Percentiles rank a stretch among this genome's conserved stretches.
phyloP scores from a whole-genome alignment of 169 alveolate species.

The Neospora caninum region DNA sequence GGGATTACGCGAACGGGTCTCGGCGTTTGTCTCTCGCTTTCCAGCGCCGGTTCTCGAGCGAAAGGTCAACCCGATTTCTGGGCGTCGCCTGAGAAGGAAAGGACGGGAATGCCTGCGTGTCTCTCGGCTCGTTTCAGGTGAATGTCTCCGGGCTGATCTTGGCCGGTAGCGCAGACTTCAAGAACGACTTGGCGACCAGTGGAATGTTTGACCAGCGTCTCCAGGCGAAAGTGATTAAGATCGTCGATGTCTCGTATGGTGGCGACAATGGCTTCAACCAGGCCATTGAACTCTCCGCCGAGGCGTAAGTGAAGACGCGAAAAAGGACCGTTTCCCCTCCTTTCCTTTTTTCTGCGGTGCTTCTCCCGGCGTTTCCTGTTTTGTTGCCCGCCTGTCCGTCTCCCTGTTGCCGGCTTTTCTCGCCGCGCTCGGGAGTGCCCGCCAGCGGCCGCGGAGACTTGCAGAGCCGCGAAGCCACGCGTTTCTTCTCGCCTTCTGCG shows the following conservation, averaged over 20 bases:
- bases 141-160: conserved; percentile 89
- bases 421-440: too few species aligned
- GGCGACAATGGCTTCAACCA: conserved; percentile 99
- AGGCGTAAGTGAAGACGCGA: conserved; percentile 41
- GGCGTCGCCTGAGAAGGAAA: neutral
- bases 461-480: too few species aligned
- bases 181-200: conserved; percentile 91
- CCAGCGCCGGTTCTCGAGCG: too few species aligned
- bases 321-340: too few species aligned
- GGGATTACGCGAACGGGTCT: too few species aligned
- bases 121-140: conserved; percentile 59
- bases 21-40: too few species aligned
- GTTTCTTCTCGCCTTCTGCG: too few species aligned
- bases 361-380: too few species aligned
- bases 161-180: conserved; percentile 99
- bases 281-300: conserved; percentile 87
- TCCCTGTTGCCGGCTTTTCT: too few species aligned
- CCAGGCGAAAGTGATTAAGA: conserved; percentile 90
- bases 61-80: neutral
- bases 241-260: conserved; percentile 99
- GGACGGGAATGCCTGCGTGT: neutral
- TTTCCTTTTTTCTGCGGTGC: too few species aligned
- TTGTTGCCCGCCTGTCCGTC: too few species aligned
- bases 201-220: conserved; percentile 97
- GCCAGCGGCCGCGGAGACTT: too few species aligned